phyloP scores from a whole-genome alignment of 148 eudicot species.

The Camellia granthamiana region DNA sequence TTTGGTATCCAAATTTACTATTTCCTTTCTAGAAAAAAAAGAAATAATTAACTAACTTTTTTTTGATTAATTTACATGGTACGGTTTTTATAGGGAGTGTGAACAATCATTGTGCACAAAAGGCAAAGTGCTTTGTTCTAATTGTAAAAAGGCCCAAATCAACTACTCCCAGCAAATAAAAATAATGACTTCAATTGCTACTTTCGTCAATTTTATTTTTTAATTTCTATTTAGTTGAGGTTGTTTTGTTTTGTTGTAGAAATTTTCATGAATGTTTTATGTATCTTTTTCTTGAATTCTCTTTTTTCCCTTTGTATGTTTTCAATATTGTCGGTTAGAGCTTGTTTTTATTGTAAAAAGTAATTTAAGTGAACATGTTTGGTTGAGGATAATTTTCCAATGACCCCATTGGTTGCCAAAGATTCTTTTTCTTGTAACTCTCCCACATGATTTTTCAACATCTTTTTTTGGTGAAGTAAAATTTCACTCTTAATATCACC shows the following conservation, averaged over 20 bases:
- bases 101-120: slow-evolving; percentile 74
- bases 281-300: not conserved
- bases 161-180: not conserved
- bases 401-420: too few species aligned
- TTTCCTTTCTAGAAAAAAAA: too few species aligned
- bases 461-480: too few species aligned
- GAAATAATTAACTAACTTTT: too few species aligned
- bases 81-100: slow-evolving; percentile 76
- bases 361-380: not conserved
- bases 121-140: slow-evolving; percentile 67
- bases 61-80: slow-evolving; percentile 3
- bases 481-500: too few species aligned
- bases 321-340: not conserved
- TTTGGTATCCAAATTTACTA: too few species aligned
- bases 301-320: not conserved
- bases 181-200: too few species aligned
- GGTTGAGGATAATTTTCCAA: not conserved
- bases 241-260: not conserved
- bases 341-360: not conserved
- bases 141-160: slow-evolving; percentile 69
- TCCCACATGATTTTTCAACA: too few species aligned
- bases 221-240: not conserved
- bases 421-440: too few species aligned
- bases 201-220: not conserved
- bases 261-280: not conserved